Evolutionary conservation across 345 rosid species (phyloP).

Genomic region (Pistacia integerrima): DNA sequence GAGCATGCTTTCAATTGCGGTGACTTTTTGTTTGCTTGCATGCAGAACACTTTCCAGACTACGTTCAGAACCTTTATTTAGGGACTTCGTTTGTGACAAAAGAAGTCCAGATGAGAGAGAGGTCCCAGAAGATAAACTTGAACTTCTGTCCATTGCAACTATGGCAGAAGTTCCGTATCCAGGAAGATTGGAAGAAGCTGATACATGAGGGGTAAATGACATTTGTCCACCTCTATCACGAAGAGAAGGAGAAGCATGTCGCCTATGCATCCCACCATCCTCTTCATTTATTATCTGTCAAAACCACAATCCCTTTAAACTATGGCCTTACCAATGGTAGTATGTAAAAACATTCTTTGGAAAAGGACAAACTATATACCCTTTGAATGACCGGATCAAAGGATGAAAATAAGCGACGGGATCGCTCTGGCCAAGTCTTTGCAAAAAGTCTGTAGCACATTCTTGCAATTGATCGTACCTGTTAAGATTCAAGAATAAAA

Average conservation of each 20-base stretch:
- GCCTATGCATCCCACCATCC: conserved; percentile 91
- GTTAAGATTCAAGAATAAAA: conserved; percentile 31
- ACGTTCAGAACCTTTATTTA: conserved; percentile 76
- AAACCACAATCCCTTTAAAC: conserved; percentile 4
- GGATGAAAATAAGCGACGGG: conserved; percentile 88
- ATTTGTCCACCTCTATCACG: conserved; percentile 81
- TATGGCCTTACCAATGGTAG: conserved; percentile 3
- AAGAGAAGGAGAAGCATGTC: conserved; percentile 95
- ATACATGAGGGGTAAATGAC: conserved; percentile 54
- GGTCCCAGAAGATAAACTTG: conserved; percentile 66
- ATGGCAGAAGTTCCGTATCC: conserved; percentile 98
- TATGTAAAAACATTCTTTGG: neutral
- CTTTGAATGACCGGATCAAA: conserved; percentile 98
- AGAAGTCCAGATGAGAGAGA: conserved; percentile 80
- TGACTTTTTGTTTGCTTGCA: conserved; percentile 97
- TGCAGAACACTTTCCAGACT: conserved; percentile 95
- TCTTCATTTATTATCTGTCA: conserved; percentile 87
- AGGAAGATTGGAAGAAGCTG: conserved; percentile 56
- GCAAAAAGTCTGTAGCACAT: conserved; percentile 98
- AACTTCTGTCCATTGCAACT: conserved; percentile 93
- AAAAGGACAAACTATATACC: conserved; percentile 44
- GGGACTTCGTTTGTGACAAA: conserved; percentile 70
- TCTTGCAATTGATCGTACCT: conserved; percentile 97
- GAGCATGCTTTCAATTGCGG: conserved; percentile 99
- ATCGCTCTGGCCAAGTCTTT: conserved; percentile 98